These are phyloP conservation scores for Starmerella apis DNA, from an alignment of 805 yeast species.

Conservation along the genomic window DNA sequence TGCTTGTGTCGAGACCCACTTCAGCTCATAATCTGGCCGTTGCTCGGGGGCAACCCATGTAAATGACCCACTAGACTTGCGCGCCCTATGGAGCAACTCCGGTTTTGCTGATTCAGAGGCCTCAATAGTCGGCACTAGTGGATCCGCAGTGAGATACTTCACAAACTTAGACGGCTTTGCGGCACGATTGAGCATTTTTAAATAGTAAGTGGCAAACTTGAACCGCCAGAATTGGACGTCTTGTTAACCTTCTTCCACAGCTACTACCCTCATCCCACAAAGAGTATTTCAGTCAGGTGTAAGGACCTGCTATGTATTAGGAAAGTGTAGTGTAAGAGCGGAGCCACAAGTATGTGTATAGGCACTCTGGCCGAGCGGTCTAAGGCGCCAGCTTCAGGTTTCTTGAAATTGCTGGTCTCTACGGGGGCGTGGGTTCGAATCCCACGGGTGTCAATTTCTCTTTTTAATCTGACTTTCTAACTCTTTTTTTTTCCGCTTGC, in stretches of 20 bases:
- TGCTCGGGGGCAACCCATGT: slow-evolving; percentile 63
- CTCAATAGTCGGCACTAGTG: slow-evolving; percentile 34
- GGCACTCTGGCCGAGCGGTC: slow-evolving; percentile 21
- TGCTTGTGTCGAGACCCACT: slow-evolving; percentile 53
- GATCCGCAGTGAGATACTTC: slow-evolving; percentile 32
- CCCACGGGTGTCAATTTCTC: slow-evolving; percentile 16
- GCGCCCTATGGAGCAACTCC: slow-evolving; percentile 41
- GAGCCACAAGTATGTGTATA: not conserved
- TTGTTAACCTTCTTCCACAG: too few species aligned
- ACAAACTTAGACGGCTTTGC: slow-evolving; percentile 30
- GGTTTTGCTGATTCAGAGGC: slow-evolving; percentile 28
- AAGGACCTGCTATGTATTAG: not conserved
- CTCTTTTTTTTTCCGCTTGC: not conserved
- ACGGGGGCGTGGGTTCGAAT: slow-evolving; percentile 22
- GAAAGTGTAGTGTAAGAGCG: not conserved
- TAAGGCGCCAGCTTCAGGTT: slow-evolving; percentile 22
- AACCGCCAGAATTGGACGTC: not conserved
- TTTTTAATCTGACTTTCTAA: slow-evolving; percentile 2
- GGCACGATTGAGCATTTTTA: slow-evolving; percentile 14
- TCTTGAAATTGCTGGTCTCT: slow-evolving; percentile 19
- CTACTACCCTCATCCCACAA: not conserved
- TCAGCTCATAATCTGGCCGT: slow-evolving; percentile 37
- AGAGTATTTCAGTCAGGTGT: not conserved
- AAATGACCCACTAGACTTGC: slow-evolving; percentile 50
- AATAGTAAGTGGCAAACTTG: not conserved